Evolutionary conservation across 2,329 filamentous ascomycete genomes (phyloP).

Genomic region (Fusarium udum): DNA sequence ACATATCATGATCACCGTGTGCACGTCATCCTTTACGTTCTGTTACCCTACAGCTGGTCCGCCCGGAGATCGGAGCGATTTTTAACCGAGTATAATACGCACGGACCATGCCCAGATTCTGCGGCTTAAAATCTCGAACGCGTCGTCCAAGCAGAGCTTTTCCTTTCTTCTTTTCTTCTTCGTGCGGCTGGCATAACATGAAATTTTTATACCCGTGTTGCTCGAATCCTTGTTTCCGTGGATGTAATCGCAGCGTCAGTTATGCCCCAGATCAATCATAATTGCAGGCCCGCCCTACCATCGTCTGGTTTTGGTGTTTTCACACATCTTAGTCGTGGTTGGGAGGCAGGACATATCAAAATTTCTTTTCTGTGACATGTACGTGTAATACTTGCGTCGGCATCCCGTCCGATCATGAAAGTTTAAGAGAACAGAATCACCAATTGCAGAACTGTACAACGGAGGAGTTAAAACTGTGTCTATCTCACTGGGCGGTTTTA

Average conservation of each 20-base stretch:
- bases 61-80: conserved; percentile 3
- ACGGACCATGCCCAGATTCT: conserved; percentile 6
- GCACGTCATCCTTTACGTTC: not conserved
- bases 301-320: conserved; percentile 53
- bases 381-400: not conserved
- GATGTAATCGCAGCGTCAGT: conserved; percentile 74
- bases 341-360: conserved; percentile 56
- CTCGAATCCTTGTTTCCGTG: conserved; percentile 70
- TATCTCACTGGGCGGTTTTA: conserved; percentile 27
- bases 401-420: not conserved
- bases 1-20: not conserved
- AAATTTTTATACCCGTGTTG: conserved; percentile 80
- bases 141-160: conserved; percentile 42
- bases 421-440: not conserved
- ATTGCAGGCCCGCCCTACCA: conserved; percentile 76
- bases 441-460: not conserved
- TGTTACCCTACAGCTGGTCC: conserved; percentile 6
- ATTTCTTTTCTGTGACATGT: conserved; percentile 6
- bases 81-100: not conserved
- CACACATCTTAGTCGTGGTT: conserved; percentile 46
- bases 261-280: conserved; percentile 79
- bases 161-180: conserved; percentile 69
- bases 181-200: conserved; percentile 81
- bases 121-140: conserved; percentile 44
- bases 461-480: conserved; percentile 6